Base-by-base conservation (phyloP, 2,329 filamentous ascomycete species). In the Chrysosporium queenslandicum region DNA sequence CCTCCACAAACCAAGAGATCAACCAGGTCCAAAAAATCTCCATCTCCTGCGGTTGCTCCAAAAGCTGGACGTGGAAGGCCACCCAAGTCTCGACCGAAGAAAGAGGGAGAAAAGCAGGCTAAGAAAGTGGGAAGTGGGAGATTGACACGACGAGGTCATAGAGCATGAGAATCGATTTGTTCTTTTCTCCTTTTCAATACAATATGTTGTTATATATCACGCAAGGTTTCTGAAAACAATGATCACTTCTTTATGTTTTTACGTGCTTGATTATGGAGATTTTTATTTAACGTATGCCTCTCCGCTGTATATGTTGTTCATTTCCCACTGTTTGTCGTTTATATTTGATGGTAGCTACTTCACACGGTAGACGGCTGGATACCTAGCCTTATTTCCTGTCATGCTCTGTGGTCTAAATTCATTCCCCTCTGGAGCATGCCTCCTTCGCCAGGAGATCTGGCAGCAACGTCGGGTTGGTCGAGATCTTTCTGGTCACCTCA, bases 61-160 rank as follows among this genome's bases (percentile, higher is more conserved):
- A 51, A 51, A 18, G 8, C 16, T 32, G 16, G 23, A 11, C 39
- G 39, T 2, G 39, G 39, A 2, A 21, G 39, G 16, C 39, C 39
- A 14, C 27, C 39, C 11, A 51, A 51, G 14, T 51, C 48, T 25
- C 36, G 39, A 11, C 37, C 48, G 23, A 45, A 43, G 27, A 36
- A 32, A 30, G 37, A 29, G 3, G 30, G 32, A 29, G 46, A 41
- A 40, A 20, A 40, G 16, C 16, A 25, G 20, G 14, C 42, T 5
- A 45, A 32, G 25, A 32, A 18, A 32, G 12, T 6, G 11, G 6
- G 3, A 42, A 14, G 42, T 3, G 16, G 45, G 6, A 47, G 18
- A 37, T 36, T 16, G 20, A 47, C 30, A n/a, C 45, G 45, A 4
- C 23, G 32, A 25, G 3, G 21, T 2, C 45, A 30, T 23, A 36